Conservation (phyloP, 441 rosid species). For the Isatis lusitanica region DNA sequence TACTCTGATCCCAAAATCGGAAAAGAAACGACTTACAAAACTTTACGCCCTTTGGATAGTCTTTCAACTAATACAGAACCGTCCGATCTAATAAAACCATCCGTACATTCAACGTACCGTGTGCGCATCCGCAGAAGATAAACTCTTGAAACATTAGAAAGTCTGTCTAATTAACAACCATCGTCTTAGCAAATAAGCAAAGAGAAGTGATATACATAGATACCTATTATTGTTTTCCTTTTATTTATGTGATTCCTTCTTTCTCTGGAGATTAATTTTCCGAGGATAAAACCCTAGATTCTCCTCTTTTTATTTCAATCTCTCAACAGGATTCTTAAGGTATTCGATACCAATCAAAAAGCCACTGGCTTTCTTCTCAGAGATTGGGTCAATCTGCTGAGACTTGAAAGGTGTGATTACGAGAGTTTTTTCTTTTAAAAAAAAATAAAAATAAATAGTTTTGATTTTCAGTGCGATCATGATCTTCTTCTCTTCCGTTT, state of each 20-base stretch:
- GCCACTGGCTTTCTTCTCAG: not conserved
- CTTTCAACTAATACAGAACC: not conserved
- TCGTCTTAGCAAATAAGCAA: slow-evolving; percentile 36
- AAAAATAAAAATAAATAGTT: not conserved
- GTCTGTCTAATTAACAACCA: slow-evolving; percentile 18
- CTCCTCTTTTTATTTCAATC: slow-evolving; percentile 16
- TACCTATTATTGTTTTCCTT: slow-evolving; percentile 5
- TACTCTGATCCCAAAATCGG: slow-evolving; percentile 16
- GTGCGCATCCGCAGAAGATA: slow-evolving; percentile 22
- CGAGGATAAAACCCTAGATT: slow-evolving; percentile 37
- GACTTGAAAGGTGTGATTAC: slow-evolving; percentile 25
- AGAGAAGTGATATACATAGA: slow-evolving; percentile 4
- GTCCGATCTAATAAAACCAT: slow-evolving; percentile 15
- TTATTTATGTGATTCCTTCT: slow-evolving; percentile 16
- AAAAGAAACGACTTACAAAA: not conserved
- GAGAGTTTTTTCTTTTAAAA: not conserved
- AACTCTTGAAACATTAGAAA: not conserved
- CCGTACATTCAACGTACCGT: not conserved
- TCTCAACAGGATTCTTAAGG: not conserved
- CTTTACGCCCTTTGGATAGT: slow-evolving; percentile 15
- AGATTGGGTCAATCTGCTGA: slow-evolving; percentile 10
- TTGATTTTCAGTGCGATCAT: slow-evolving; percentile 14
- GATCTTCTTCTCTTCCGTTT: slow-evolving; percentile 15
- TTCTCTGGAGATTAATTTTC: slow-evolving; percentile 13
- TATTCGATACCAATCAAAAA: slow-evolving; percentile 3